Percentiles rank a stretch among this genome's conserved stretches.
Conservation (phyloP, 73 alveolate species). For the Blepharisma japonicum region DNA sequence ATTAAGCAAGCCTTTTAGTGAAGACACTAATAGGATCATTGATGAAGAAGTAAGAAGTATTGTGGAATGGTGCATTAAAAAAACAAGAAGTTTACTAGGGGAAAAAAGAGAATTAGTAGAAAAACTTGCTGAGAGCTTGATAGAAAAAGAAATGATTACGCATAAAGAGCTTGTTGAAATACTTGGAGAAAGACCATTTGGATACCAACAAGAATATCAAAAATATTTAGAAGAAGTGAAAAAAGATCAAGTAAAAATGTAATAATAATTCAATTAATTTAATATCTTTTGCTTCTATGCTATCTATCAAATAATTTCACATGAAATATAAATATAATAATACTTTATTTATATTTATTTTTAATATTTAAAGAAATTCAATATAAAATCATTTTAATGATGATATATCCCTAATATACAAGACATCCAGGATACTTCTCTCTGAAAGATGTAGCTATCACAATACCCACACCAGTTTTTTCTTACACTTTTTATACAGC, state of each 20-base stretch:
- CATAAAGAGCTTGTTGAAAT: constrained; percentile 64
- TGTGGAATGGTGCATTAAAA: constrained; percentile 38
- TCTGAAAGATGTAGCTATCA: too few species aligned
- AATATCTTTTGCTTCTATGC: too few species aligned
- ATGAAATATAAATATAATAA: too few species aligned
- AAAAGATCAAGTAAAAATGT: background rate
- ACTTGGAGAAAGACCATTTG: constrained; percentile 78
- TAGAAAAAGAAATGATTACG: constrained; percentile 66
- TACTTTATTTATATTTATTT: too few species aligned
- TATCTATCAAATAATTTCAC: too few species aligned
- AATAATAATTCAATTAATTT: too few species aligned
- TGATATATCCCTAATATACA: too few species aligned
- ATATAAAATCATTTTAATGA: too few species aligned
- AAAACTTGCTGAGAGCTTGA: constrained; percentile 48
- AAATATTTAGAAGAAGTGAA: background rate
- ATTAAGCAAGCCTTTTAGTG: constrained; percentile 48
- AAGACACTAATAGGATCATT: constrained; percentile 48
- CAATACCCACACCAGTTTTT: too few species aligned
- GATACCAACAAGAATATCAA: background rate
- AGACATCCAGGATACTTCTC: too few species aligned
- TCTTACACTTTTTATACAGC: too few species aligned
- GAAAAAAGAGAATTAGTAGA: constrained; percentile 45
- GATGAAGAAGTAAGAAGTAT: constrained; percentile 54
- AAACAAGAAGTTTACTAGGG: constrained; percentile 39
- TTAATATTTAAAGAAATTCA: too few species aligned